Conservation (phyloP, 2,329 filamentous ascomycete species). For the Mariannaea elegans region DNA sequence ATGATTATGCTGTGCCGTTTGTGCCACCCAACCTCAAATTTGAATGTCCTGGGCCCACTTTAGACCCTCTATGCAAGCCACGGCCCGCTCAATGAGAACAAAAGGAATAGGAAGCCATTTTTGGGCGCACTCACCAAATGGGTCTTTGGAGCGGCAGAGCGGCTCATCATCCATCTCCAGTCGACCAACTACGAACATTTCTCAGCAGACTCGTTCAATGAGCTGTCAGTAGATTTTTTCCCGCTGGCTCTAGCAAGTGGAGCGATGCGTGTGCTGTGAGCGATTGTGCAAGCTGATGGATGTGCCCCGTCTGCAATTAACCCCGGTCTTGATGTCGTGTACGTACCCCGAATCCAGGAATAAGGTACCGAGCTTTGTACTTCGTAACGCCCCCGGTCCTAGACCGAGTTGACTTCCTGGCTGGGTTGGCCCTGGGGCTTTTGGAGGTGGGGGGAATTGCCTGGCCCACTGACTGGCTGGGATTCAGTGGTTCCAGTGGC, state of each 20-base stretch:
- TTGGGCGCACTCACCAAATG: not conserved
- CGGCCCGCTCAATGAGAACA: not conserved
- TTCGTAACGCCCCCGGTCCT: constrained; percentile 2
- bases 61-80: not conserved
- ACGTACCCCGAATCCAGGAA: constrained; percentile 5
- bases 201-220: constrained; percentile 6
- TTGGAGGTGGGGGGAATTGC: not conserved
- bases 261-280: constrained; percentile 14
- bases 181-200: not conserved
- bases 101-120: not conserved
- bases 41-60: not conserved
- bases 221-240: constrained; percentile 3
- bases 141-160: not conserved
- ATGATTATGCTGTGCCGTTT: constrained; percentile 12
- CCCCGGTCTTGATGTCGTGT: not conserved
- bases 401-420: constrained; percentile 10
- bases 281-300: constrained; percentile 16
- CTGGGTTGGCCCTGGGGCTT: constrained; percentile 9
- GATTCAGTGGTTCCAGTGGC: constrained; percentile 10
- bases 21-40: not conserved
- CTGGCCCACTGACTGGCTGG: constrained; percentile 16
- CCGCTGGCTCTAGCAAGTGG: constrained; percentile 17
- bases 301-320: constrained; percentile 15
- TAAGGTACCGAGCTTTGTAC: constrained; percentile 14
- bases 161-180: not conserved